Conservation (phyloP, 208 protist species). For the Phytomonas sp. region DNA sequence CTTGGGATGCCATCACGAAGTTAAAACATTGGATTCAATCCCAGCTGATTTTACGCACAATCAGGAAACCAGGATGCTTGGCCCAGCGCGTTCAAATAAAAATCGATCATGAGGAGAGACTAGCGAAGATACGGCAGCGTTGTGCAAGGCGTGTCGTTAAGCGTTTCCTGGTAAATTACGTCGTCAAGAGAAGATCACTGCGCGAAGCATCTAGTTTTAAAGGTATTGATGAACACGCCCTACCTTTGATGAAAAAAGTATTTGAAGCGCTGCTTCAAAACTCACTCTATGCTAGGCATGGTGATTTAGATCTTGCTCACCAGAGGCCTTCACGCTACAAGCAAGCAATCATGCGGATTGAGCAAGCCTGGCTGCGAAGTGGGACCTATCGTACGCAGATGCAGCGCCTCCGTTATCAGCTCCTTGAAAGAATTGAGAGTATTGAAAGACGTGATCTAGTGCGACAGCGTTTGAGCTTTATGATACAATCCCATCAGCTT, state of each 20-base stretch:
- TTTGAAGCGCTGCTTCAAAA: background rate
- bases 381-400: constrained; percentile 15
- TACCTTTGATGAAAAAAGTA: background rate
- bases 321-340: background rate
- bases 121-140: background rate
- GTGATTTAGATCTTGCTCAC: background rate
- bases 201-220: background rate
- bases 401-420: constrained; percentile 14
- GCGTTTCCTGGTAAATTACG: background rate
- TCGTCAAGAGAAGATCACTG: background rate
- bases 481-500: constrained; percentile 47
- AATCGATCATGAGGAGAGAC: background rate
- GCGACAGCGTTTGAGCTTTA: constrained; percentile 29
- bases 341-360: constrained; percentile 26
- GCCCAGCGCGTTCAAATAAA: background rate
- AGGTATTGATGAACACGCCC: background rate
- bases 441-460: constrained; percentile 60
- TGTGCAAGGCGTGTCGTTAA: background rate
- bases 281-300: background rate
- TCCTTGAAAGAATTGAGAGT: constrained; percentile 30
- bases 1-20: background rate
- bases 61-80: background rate
- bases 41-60: background rate
- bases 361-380: constrained; percentile 32
- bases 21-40: background rate